Base-by-base conservation (phyloP, 2,329 filamentous ascomycete genomes). In the Pseudonectria foliicola region DNA sequence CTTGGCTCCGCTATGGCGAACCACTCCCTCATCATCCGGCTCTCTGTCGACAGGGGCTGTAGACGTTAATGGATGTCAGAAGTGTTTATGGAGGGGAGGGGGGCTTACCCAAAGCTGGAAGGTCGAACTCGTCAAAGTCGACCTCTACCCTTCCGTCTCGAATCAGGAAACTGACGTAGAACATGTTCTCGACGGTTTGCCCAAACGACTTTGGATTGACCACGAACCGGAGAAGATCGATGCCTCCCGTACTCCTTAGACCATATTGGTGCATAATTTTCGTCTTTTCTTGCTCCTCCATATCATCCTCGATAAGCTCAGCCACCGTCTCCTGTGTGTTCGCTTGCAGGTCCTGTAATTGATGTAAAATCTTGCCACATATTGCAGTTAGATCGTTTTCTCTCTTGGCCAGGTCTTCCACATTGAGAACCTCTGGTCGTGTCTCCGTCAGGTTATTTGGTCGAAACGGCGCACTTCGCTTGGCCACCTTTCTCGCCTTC, bases 181-280 rank as follows among this genome's bases (percentile, higher is more conserved):
- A 98, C 50, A 98, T 70, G 51, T 98, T 98, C 57, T 98, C 92
- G 6, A 98, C 80, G 0, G 88, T 95, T 60, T 98, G 92, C 0
- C 86, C 86, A 52, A 96, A 98, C 1, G 87, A 94, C 26, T 67
- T 67, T 1, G 92, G 92, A 49, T 98, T 95, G 44, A 96, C 75
- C 27, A 88, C 85, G 48, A 95, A 96, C 34, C 83, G 79, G 57
- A 95, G 82, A 10, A 95, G 63, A 32, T 85, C 78, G 4, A 95
- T 75, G 12, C 85, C 85, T 2, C 80, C 80, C 3, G 79, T 78
- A 13, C 71, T 68, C 10, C 78, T 73, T 11, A 95, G 65, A 3
- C 80, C 75, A 49, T 83, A 64, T 35, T 75, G 68, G 25, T 76
- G 72, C 70, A 88, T 80, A 7, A 85, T 63, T 8, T 59, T 65